phyloP scores from a whole-genome alignment of 352 stramenopile genomes.

The Phytophthora brassicae region DNA sequence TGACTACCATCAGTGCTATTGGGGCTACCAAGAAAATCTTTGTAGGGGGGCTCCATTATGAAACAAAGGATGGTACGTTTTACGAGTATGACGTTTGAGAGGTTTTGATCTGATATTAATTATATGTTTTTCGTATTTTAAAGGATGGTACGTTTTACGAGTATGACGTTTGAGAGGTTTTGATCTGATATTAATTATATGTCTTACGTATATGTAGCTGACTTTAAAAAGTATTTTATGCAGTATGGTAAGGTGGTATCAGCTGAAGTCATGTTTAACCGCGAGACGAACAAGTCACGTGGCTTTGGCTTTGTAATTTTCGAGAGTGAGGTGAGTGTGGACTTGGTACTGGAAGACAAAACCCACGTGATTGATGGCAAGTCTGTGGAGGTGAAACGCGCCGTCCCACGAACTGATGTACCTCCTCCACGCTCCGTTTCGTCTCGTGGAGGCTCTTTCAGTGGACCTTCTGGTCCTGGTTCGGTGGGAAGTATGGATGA shows the following conservation, averaged over 20 bases:
- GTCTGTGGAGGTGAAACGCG: slow-evolving; percentile 88
- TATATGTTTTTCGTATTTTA: slow-evolving; percentile 4
- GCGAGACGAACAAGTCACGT: slow-evolving; percentile 93
- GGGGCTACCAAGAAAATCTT: slow-evolving; percentile 92
- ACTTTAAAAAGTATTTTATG: slow-evolving; percentile 93
- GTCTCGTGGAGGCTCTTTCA: slow-evolving; percentile 75
- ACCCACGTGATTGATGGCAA: slow-evolving; percentile 93
- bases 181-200: slow-evolving; percentile 2
- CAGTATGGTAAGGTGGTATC: slow-evolving; percentile 93
- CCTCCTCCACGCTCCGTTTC: slow-evolving; percentile 74
- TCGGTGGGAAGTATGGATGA: slow-evolving; percentile 78
- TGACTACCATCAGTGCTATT: slow-evolving; percentile 54
- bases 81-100: not conserved
- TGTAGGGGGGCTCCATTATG: slow-evolving; percentile 91
- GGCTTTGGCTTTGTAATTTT: slow-evolving; percentile 95
- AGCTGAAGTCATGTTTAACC: slow-evolving; percentile 95
- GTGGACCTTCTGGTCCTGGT: slow-evolving; percentile 66
- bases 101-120: not conserved
- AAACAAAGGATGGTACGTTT: slow-evolving; percentile 89
- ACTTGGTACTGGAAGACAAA: slow-evolving; percentile 84
- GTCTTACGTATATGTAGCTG: slow-evolving; percentile 41
- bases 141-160: no score
- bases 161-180: not conserved
- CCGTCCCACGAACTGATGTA: slow-evolving; percentile 81
- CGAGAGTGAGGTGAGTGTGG: slow-evolving; percentile 85